These are phyloP conservation scores for Eucalyptus cloeziana DNA, from an alignment of 345 rosid genomes.

Conservation along the genomic window DNA sequence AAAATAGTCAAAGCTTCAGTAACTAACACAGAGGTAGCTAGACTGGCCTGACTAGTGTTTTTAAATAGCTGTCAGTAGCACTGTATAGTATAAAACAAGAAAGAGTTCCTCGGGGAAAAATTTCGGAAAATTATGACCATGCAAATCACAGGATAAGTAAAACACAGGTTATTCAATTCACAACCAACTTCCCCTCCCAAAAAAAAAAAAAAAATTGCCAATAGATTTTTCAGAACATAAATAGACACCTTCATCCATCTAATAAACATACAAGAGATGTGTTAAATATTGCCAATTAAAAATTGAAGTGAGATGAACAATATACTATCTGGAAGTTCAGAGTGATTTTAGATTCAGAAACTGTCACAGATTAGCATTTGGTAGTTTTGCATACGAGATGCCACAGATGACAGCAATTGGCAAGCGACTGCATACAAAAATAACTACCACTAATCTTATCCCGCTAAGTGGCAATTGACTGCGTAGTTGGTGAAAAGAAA, in stretches of 20 bases:
- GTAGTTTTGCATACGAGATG: not conserved
- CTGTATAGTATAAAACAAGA: not conserved
- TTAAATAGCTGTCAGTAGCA: not conserved
- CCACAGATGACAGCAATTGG: not conserved
- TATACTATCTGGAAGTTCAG: not conserved
- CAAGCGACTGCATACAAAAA: not conserved
- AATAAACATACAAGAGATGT: not conserved
- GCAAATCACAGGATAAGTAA: not conserved
- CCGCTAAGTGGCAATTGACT: not conserved
- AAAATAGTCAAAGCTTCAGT: not conserved
- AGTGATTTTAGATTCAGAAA: not conserved
- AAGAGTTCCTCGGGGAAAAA: not conserved
- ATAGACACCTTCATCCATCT: not conserved
- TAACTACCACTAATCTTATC: not conserved
- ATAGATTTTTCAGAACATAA: not conserved
- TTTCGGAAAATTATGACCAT: not conserved
- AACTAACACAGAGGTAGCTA: not conserved
- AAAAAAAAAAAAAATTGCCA: not conserved
- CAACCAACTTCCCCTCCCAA: not conserved
- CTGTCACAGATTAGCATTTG: not conserved
- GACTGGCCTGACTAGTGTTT: not conserved
- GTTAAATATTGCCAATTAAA: not conserved
- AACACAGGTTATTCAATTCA: not conserved
- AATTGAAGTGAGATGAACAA: not conserved
- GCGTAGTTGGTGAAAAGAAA: not conserved